phyloP scores from a whole-genome alignment of 192 early-diverging fungal species.

The Rhizophagus clarus region DNA sequence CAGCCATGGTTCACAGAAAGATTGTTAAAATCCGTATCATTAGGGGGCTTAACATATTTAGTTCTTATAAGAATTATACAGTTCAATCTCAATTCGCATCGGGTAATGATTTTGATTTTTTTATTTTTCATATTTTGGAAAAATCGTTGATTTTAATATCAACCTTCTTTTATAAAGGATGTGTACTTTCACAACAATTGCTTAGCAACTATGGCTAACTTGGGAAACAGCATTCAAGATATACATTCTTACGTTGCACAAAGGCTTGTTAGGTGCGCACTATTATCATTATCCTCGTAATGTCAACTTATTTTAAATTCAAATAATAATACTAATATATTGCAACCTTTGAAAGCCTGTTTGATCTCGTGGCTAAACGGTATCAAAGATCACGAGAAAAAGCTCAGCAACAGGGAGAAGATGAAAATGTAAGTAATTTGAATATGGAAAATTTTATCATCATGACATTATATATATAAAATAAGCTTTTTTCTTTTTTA shows the following conservation, averaged over 20 bases:
- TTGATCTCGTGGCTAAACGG: conserved; percentile 66
- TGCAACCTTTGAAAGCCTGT: conserved; percentile 47
- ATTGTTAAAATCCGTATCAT: conserved; percentile 61
- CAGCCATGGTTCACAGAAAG: conserved; percentile 76
- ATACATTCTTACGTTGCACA: conserved; percentile 74
- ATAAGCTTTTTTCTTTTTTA: neutral
- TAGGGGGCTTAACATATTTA: conserved; percentile 67
- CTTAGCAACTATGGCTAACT: conserved; percentile 66
- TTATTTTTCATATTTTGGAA: neutral
- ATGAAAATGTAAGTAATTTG: conserved; percentile 40
- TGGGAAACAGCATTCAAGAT: conserved; percentile 58
- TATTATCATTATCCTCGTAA: neutral
- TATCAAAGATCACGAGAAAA: conserved; percentile 59
- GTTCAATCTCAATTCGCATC: conserved; percentile 66
- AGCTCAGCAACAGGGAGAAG: conserved; percentile 36
- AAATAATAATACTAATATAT: neutral
- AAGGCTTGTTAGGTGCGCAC: conserved; percentile 59
- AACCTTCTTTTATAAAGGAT: conserved; percentile 48
- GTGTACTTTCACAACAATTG: conserved; percentile 68
- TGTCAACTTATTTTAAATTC: neutral
- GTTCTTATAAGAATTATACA: conserved; percentile 70
- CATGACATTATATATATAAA: neutral
- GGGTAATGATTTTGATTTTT: conserved; percentile 42
- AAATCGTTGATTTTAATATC: neutral
- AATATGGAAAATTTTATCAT: neutral